A percentile compares a stretch with the other conserved stretches of the same genome.
These are phyloP conservation scores for Cercophora sp. DNA, from an alignment of 495 filamentous ascomycete species.

Conservation along the genomic window DNA sequence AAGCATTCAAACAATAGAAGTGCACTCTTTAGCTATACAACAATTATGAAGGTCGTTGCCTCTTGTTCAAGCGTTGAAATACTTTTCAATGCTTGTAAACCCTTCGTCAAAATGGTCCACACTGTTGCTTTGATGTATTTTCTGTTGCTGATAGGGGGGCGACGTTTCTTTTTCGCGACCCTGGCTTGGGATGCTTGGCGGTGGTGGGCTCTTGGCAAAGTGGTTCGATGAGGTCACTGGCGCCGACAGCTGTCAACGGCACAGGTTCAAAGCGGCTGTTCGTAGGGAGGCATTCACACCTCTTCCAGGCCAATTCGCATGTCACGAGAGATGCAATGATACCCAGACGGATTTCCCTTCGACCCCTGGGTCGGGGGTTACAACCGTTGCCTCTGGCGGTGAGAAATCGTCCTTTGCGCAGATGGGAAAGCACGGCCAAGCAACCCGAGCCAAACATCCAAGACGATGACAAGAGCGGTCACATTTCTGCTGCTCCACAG, in stretches of 20 bases:
- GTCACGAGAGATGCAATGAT: constrained; percentile 28
- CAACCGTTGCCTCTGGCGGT: neutral
- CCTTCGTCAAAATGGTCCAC: too few relatives aligned
- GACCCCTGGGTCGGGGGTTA: constrained; percentile 10
- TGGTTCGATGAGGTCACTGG: constrained; percentile 18
- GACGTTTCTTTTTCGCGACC: too few relatives aligned
- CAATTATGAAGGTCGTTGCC: too few relatives aligned
- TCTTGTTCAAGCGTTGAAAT: too few relatives aligned
- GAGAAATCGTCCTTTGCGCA: neutral
- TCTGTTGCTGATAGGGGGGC: too few relatives aligned
- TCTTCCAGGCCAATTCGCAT: too few relatives aligned
- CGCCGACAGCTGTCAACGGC: too few relatives aligned
- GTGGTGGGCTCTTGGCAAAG: neutral
- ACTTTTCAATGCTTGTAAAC: too few relatives aligned
- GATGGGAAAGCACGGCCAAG: constrained; percentile 13
- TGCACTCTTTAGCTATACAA: too few relatives aligned
- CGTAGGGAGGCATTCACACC: neutral
- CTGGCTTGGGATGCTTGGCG: neutral
- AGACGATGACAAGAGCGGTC: constrained; percentile 60
- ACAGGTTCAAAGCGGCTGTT: too few relatives aligned
- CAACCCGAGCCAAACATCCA: constrained; percentile 38
- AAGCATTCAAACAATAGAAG: too few relatives aligned
- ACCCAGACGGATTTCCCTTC: constrained; percentile 12
- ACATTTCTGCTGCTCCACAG: constrained; percentile 65
- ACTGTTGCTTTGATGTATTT: too few relatives aligned